Percentiles rank a stretch among this genome's conserved stretches.
phyloP scores from a whole-genome alignment of 1,139 yeast genomes.

The Pichia kudriavzevii region DNA sequence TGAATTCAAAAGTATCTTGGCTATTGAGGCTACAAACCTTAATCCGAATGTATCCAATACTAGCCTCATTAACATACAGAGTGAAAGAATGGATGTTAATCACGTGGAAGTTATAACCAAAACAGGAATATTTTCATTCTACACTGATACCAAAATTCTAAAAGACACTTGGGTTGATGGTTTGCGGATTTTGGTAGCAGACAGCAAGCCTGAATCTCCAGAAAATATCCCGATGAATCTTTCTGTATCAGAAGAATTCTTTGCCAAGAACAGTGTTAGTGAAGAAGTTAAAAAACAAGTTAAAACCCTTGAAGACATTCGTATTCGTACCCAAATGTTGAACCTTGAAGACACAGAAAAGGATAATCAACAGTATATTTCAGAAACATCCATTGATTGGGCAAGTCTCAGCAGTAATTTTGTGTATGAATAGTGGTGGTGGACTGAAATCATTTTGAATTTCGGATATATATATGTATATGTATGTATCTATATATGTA shows the following conservation, averaged over 20 bases:
- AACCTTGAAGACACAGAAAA: conserved; percentile 37
- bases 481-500: too few species aligned
- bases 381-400: conserved; percentile 5
- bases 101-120: conserved; percentile 27
- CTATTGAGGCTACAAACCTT: conserved; percentile 34
- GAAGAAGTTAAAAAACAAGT: conserved; percentile 55
- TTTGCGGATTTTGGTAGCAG: conserved; percentile 44
- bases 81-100: conserved; percentile 23
- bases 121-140: conserved; percentile 43
- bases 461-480: neutral
- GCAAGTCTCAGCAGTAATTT: conserved; percentile 1
- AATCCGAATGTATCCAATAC: conserved; percentile 12
- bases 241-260: conserved; percentile 11
- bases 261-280: conserved; percentile 28
- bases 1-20: conserved; percentile 32
- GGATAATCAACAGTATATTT: too few species aligned
- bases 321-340: conserved; percentile 60
- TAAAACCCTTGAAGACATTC: conserved; percentile 46
- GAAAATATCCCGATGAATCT: conserved; percentile 6
- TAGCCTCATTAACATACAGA: conserved; percentile 21
- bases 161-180: conserved; percentile 80
- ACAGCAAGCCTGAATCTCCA: conserved; percentile 16
- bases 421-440: conserved; percentile 3
- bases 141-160: conserved; percentile 63
- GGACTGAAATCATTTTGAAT: neutral